Evolutionary conservation across 176 grass and related monocot species (phyloP).

Genomic region (Triticum aestivum): IWGSC_CS_RefSeq_v2.1 NC_057794.1:35076025-35076524

Average conservation of each 20-base stretch:
- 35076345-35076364: not conserved
- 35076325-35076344: not conserved
- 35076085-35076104: conserved; percentile 44
- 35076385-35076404: not conserved
- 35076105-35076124: conserved; percentile 32
- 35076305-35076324: conserved; percentile 15
- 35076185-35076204: not conserved
- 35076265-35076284: not conserved
- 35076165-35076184: not conserved
- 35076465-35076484: conserved; percentile 30
- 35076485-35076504: conserved; percentile 50
- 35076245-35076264: conserved; percentile 16
- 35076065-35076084: conserved; percentile 40
- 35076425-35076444: not conserved
- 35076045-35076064: conserved; percentile 36
- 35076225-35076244: conserved; percentile 15
- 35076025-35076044: conserved; percentile 34
- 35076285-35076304: conserved; percentile 15
- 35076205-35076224: conserved; percentile 18
- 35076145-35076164: conserved; percentile 19
- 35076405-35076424: not conserved
- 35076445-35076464: not conserved
- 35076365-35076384: not conserved
- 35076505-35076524: conserved; percentile 32
- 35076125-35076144: conserved; percentile 34